Percentiles rank a stretch among this genome's conserved stretches.
Evolutionary conservation across 1,139 yeast genomes (phyloP).

Genomic region (Candida sanyaensis): DNA sequence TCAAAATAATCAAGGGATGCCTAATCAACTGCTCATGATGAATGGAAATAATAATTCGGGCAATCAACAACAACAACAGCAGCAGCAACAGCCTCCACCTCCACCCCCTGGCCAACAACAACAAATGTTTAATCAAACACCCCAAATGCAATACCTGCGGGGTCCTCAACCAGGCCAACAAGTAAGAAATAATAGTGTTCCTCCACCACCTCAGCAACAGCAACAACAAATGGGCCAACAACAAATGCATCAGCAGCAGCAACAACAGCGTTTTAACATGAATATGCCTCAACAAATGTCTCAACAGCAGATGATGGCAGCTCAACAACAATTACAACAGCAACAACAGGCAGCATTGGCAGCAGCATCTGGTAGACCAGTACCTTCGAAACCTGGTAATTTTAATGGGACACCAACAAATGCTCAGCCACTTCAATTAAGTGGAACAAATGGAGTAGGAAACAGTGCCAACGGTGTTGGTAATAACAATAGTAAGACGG

Average conservation of each 20-base stretch:
- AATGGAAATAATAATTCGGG: constrained; percentile 11
- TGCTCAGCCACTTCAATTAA: constrained; percentile 5
- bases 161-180: constrained; percentile 6
- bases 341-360: constrained; percentile 10
- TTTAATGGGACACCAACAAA: constrained; percentile 10
- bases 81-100: constrained; percentile 9
- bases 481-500: constrained; percentile 1
- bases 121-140: constrained; percentile 14
- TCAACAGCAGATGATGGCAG: constrained; percentile 10
- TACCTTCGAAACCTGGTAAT: constrained; percentile 12
- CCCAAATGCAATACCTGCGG: constrained; percentile 14
- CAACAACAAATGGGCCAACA: constrained; percentile 5
- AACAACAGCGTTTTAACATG: constrained; percentile 10
- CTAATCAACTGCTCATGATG: constrained; percentile 4
- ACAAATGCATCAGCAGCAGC: constrained; percentile 7
- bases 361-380: constrained; percentile 11
- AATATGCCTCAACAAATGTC: constrained; percentile 10
- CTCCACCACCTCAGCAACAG: constrained; percentile 6
- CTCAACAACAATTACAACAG: constrained; percentile 9
- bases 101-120: constrained; percentile 10
- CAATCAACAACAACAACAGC: constrained; percentile 10
- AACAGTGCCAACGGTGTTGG: background rate
- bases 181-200: constrained; percentile 3
- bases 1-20: background rate
- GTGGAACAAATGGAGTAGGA: background rate